phyloP scores from a whole-genome alignment of 2,329 filamentous ascomycete species.

The Botrytis byssoidea region DNA sequence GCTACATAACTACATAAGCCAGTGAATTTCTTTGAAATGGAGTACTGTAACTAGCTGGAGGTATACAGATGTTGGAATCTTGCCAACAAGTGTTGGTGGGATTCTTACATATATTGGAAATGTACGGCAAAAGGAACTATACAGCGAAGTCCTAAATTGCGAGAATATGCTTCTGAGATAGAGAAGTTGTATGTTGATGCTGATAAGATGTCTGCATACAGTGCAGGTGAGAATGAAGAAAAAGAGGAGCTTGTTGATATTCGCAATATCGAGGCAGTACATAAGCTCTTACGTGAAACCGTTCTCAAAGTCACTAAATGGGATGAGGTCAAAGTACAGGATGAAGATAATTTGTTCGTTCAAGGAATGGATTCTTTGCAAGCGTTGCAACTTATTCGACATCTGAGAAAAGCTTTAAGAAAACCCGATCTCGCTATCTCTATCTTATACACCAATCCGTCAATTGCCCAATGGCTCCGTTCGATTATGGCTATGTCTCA shows the following conservation, averaged over 20 bases:
- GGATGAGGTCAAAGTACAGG: background rate
- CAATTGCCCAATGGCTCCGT: background rate
- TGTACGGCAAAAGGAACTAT: slow-evolving; percentile 41
- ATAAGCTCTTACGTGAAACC: background rate
- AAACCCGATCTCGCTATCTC: background rate
- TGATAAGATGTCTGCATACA: slow-evolving; percentile 3
- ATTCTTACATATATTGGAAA: background rate
- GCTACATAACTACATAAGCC: no score
- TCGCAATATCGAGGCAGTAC: background rate
- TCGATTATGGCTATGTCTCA: background rate
- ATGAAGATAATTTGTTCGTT: slow-evolving; percentile 18
- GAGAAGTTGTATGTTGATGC: slow-evolving; percentile 12
- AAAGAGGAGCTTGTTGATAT: background rate
- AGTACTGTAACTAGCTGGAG: background rate
- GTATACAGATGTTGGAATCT: background rate
- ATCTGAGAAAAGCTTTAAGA: background rate
- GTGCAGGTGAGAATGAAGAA: background rate
- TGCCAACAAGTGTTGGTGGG: background rate
- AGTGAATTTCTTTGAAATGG: background rate
- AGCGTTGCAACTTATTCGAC: slow-evolving; percentile 14
- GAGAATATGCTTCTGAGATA: slow-evolving; percentile 31
- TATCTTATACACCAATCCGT: slow-evolving; percentile 12
- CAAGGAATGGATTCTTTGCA: slow-evolving; percentile 22
- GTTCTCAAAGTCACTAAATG: background rate
- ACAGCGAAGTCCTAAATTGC: slow-evolving; percentile 36